phyloP scores from a whole-genome alignment of 78 protist species.

The Pelomyxa schiedti region DNA sequence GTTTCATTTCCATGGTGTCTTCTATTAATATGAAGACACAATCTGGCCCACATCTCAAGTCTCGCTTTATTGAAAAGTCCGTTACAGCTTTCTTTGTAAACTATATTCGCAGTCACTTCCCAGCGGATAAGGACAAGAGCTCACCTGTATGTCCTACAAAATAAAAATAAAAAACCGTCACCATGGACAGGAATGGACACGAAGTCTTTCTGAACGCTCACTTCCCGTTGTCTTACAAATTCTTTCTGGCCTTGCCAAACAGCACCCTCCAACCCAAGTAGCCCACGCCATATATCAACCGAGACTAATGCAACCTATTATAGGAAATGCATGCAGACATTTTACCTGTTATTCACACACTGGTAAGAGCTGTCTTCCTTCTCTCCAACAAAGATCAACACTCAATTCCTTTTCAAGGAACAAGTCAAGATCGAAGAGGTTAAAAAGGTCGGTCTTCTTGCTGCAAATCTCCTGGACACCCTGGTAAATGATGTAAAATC shows the following conservation, averaged over 20 bases:
- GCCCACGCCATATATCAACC: too few relatives aligned
- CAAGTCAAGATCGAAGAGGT: slow-evolving; percentile 13
- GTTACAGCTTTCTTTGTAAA: too few relatives aligned
- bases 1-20: background rate
- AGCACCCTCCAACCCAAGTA: slow-evolving; percentile 39
- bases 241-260: slow-evolving; percentile 33
- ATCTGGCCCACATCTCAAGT: background rate
- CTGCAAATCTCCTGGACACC: slow-evolving; percentile 46
- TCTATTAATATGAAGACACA: background rate
- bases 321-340: too few relatives aligned
- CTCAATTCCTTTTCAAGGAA: slow-evolving; percentile 44
- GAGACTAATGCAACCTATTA: too few relatives aligned
- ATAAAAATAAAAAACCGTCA: too few relatives aligned
- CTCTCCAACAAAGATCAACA: background rate
- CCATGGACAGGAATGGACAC: slow-evolving; percentile 38
- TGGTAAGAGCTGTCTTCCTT: too few relatives aligned
- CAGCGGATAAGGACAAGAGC: slow-evolving; percentile 5
- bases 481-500: background rate
- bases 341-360: too few relatives aligned
- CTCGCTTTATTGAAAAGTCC: background rate
- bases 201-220: slow-evolving; percentile 28
- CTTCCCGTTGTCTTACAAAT: slow-evolving; percentile 51
- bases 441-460: slow-evolving; percentile 31
- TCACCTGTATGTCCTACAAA: too few relatives aligned
- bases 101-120: background rate